Base-by-base conservation (phyloP, 441 rosid genomes). In the Theobroma grandiflorum region DNA sequence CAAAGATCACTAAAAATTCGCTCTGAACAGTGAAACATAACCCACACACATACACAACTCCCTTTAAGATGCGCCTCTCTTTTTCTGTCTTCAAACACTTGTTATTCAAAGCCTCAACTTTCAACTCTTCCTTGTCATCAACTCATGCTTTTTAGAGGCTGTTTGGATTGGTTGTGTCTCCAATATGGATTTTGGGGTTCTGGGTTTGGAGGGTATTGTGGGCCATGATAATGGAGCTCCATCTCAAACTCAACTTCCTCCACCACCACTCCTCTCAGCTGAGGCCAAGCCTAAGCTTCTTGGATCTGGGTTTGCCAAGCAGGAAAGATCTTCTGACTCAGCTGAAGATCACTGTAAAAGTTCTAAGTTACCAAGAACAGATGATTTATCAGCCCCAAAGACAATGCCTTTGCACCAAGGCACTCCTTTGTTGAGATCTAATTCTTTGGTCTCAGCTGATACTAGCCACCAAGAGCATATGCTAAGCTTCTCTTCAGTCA, bases 401-500 rank as follows among this genome's bases (percentile, higher is more conserved):
- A 38, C 91, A 86, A 85, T 87, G 89, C 72, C 89, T 81, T 87
- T 85, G 78, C 92, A 87, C 38, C 92, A 87, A 58, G 80, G 75
- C 22, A 74, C 80, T 80, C 83, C 90, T 78, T 80, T 87, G 38
- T 38, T 85, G 85, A 89, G 92, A 91, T 88, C 97, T 87, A 81
- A 86, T 75, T 65, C 90, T 69, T 63, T 83, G 72, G 74, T 83
- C 47, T 80, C 85, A 37, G 76, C 78, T 3, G 87, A 76, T 76
- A 20, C 86, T 84, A 77, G 80, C 50, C 89, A 85, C 7, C 90
- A 83, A 57, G 92, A 86, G 72, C 93, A 90, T 52, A 91, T 92
- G 92, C 87, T 89, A 57, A 87, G 93, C 84, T 92, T 92, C 87
- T 91, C 90, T 82, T 77, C 96, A 12, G 83, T 78, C 64, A 87